Base-by-base conservation (phyloP, 129 eudicot genomes). In the Saposhnikovia divaricata region DNA sequence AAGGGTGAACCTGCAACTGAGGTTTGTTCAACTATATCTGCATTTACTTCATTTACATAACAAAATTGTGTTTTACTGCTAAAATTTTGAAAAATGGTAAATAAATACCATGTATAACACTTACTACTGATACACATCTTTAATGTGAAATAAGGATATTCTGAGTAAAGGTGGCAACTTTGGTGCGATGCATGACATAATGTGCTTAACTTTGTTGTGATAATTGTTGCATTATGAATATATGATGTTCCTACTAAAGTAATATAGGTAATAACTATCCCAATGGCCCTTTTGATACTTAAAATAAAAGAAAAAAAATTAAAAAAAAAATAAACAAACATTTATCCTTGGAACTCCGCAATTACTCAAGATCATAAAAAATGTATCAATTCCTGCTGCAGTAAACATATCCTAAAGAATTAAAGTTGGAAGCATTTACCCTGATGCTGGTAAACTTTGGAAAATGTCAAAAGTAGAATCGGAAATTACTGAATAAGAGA, bases 1-100 rank as follows among this genome's bases (percentile, higher is more conserved):
- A 90, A 83, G 71, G 92, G 73, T 37, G 88, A 83, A 65, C 74
- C 76, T 38, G 86, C 80, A 42, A 51, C 91, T 50, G 90, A 89
- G 97, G 98, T 93, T 63, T 70, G 89, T 77, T 81, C 61, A 9
- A 68, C 72, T 71, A 37, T 72, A 31, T 44, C 44, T 72, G 5
- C 42, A 0, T 42, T 72, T 39, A 18, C n/a, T 12, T 48, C 55
- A 48, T 48, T 14, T 3, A 15, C 16, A 48, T 14, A 14, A 14
- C 15, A 48, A 14, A 48, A 15, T 48, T 51, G n/a, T 16, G 59
- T 51, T 16, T 46, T 48, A 21, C 23, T 51, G 59, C 59, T 51
- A 18, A 4, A 15, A 51, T 51, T 3, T 51, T 5, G 18, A 51
- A 15, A 21, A 51, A 51, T 51, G 59, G 59, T 23, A 51, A 18